These are phyloP conservation scores for Malassezia sympodialis DNA, from an alignment of 1,284 basidiomycete genomes.

Conservation along the genomic window DNA sequence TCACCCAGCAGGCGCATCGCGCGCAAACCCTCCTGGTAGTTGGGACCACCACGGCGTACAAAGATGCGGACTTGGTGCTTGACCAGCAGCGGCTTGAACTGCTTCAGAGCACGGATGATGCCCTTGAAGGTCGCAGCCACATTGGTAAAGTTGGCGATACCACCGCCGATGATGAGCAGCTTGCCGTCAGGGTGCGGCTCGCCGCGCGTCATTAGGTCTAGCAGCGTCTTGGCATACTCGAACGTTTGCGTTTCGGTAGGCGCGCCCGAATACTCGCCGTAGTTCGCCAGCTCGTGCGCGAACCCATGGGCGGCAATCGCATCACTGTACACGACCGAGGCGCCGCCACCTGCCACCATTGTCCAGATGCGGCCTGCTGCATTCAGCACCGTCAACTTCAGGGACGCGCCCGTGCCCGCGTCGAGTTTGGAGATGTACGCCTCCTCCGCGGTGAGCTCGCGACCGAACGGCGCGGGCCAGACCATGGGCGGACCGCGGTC, in stretches of 20 bases:
- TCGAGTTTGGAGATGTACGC: constrained; percentile 98
- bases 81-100: constrained; percentile 59
- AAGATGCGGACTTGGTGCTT: constrained; percentile 53
- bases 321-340: constrained; percentile 71
- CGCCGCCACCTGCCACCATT: constrained; percentile 84
- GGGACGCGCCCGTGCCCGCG: constrained; percentile 87
- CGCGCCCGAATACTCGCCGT: constrained; percentile 98
- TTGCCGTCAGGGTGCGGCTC: constrained; percentile 58
- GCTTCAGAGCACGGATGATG: constrained; percentile 92
- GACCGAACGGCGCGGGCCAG: constrained; percentile 95
- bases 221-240: constrained; percentile 98
- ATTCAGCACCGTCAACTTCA: constrained; percentile 95
- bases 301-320: constrained; percentile 94
- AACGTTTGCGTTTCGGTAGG: constrained; percentile 97
- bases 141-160: constrained; percentile 99
- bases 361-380: constrained; percentile 93
- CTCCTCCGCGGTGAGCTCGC: constrained; percentile 95
- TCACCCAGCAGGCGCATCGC: constrained; percentile 97
- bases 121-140: constrained; percentile 99
- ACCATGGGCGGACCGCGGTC: constrained; percentile 79
- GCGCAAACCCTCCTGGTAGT: constrained; percentile 99
- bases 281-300: constrained; percentile 96
- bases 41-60: constrained; percentile 94
- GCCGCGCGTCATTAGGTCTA: constrained; percentile 83
- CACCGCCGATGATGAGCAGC: constrained; percentile 98